These are phyloP conservation scores for Camellia japonica DNA, from an alignment of 148 eudicot genomes.

Conservation along the genomic window DNA sequence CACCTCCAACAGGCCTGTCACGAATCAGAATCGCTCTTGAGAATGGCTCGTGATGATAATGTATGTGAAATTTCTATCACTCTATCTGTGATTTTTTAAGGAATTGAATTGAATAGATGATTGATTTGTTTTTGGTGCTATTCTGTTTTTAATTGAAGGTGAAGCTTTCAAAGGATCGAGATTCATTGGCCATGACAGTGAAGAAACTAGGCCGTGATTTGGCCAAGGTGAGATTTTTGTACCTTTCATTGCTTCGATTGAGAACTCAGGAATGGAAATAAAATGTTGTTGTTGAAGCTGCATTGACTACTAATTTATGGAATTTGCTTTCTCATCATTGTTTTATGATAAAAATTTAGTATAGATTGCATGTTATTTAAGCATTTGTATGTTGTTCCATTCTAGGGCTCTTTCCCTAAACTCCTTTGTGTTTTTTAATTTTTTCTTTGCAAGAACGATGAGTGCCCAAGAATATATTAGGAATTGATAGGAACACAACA, in stretches of 20 bases:
- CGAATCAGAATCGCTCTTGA: slow-evolving; percentile 59
- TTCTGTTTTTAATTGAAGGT: slow-evolving; percentile 32
- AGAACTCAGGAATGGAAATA: no score
- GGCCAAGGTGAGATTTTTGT: slow-evolving; percentile 51
- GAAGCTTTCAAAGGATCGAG: slow-evolving; percentile 79
- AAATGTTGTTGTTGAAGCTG: no score
- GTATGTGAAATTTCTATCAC: slow-evolving; percentile 24
- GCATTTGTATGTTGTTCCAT: no score
- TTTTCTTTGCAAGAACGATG: no score
- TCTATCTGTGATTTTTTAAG: neutral
- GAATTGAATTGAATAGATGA: neutral
- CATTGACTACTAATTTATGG: no score
- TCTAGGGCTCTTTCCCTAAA: no score
- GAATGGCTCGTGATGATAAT: slow-evolving; percentile 61
- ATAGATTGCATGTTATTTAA: no score
- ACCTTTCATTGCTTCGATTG: neutral
- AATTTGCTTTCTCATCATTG: no score
- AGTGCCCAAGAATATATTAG: no score
- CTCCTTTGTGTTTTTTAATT: no score
- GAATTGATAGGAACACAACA: no score
- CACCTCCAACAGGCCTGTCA: slow-evolving; percentile 43
- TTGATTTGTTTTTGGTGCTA: neutral
- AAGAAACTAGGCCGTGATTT: slow-evolving; percentile 84
- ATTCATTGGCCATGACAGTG: slow-evolving; percentile 61
- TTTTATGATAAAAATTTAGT: no score